Evolutionary conservation across 176 grass and related monocot genomes (phyloP).

Genomic region (Zoysia japonica): DNA sequence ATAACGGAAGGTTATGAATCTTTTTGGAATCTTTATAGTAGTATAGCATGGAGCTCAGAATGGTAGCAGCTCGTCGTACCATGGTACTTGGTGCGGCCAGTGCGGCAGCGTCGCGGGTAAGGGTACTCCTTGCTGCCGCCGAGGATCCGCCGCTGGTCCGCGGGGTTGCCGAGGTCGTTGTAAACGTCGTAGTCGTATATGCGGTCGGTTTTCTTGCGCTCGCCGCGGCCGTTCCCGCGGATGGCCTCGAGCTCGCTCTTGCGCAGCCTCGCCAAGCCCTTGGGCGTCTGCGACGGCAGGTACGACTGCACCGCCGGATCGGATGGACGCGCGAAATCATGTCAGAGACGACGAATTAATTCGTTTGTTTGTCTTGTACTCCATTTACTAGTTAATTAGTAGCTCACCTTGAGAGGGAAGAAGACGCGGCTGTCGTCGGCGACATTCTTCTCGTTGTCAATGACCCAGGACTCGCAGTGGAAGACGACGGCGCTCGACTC

Average conservation of each 20-base stretch:
- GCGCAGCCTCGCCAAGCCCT: slow-evolving; percentile 42
- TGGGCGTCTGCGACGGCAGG: slow-evolving; percentile 67
- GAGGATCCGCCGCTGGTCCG: slow-evolving; percentile 45
- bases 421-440: slow-evolving; percentile 35
- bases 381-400: too few relatives aligned
- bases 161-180: slow-evolving; percentile 65
- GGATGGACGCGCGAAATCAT: neutral
- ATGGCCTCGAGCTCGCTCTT: slow-evolving; percentile 45
- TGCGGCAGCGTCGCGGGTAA: slow-evolving; percentile 73
- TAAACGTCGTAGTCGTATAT: slow-evolving; percentile 63
- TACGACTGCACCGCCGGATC: slow-evolving; percentile 46
- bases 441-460: slow-evolving; percentile 32
- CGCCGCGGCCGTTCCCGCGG: slow-evolving; percentile 43
- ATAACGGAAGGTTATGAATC: too few relatives aligned
- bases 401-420: slow-evolving; percentile 52
- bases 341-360: neutral
- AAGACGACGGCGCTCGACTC: slow-evolving; percentile 22
- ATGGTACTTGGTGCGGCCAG: slow-evolving; percentile 47
- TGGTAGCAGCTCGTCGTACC: slow-evolving; percentile 6
- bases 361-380: too few relatives aligned
- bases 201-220: slow-evolving; percentile 23
- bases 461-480: slow-evolving; percentile 57
- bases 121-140: slow-evolving; percentile 44
- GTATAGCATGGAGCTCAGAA: neutral
- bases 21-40: too few relatives aligned